Conservation (phyloP, 2,329 filamentous ascomycete genomes). For the Aureobasidium musti region DNA sequence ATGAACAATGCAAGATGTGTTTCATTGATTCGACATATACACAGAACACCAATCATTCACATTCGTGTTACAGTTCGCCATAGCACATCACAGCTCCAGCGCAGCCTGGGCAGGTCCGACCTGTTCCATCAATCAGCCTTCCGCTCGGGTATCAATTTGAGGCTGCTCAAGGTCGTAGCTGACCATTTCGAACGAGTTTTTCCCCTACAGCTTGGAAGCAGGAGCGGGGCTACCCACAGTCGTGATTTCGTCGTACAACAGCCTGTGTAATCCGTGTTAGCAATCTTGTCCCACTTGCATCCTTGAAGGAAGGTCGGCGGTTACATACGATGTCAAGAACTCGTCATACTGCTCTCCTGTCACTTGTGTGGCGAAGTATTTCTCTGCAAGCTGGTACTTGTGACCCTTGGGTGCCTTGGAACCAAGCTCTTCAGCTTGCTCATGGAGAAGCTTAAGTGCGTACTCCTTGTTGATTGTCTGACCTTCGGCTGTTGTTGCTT, state of each 20-base stretch:
- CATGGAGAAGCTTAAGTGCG: slow-evolving; percentile 79
- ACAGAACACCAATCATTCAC: not conserved
- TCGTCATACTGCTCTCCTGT: slow-evolving; percentile 98
- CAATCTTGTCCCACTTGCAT: slow-evolving; percentile 22
- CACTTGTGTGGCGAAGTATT: slow-evolving; percentile 91
- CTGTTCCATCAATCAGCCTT: slow-evolving; percentile 18
- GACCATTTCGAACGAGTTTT: not conserved
- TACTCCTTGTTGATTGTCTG: slow-evolving; percentile 93
- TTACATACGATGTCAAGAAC: slow-evolving; percentile 79
- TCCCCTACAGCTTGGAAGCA: slow-evolving; percentile 50
- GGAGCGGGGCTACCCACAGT: slow-evolving; percentile 65
- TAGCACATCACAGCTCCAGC: slow-evolving; percentile 7
- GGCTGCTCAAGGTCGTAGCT: slow-evolving; percentile 1
- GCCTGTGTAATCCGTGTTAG: slow-evolving; percentile 50
- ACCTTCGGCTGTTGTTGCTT: slow-evolving; percentile 77
- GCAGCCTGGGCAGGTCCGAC: slow-evolving; percentile 23
- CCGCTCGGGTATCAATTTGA: slow-evolving; percentile 16
- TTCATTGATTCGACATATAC: slow-evolving; percentile 1
- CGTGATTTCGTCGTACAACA: slow-evolving; percentile 88
- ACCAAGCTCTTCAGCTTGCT: slow-evolving; percentile 76
- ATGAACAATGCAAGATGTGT: not conserved
- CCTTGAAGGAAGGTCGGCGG: not conserved
- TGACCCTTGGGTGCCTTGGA: slow-evolving; percentile 79
- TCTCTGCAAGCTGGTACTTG: slow-evolving; percentile 85
- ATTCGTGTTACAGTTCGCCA: not conserved